A percentile compares a stretch with the other conserved stretches of the same genome.
phyloP scores from a whole-genome alignment of 768 basidiomycete genomes.

The Suillus sp. region DNA sequence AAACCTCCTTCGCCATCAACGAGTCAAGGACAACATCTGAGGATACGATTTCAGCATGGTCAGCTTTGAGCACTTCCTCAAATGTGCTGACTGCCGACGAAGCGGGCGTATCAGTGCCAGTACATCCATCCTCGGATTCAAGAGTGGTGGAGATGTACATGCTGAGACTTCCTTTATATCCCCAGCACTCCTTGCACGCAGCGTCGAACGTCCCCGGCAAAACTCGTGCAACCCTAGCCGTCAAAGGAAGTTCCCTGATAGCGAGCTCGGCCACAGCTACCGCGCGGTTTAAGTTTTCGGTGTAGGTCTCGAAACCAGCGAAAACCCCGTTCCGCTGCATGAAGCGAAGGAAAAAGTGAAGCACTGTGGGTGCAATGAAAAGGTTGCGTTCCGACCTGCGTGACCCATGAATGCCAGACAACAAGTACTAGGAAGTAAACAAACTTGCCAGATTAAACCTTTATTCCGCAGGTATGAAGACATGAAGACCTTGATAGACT shows the following conservation, averaged over 20 bases:
- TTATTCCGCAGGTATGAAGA: constrained; percentile 66
- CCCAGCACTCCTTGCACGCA: constrained; percentile 55
- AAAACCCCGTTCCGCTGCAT: constrained; percentile 46
- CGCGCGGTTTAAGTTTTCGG: constrained; percentile 43
- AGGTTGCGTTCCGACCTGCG: constrained; percentile 47
- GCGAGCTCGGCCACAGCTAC: constrained; percentile 44
- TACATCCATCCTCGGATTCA: neutral
- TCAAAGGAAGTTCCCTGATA: constrained; percentile 43
- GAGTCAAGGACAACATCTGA: constrained; percentile 30
- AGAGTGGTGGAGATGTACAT: constrained; percentile 21
- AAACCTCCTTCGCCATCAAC: constrained; percentile 27
- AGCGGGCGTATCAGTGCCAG: neutral
- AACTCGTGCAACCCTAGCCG: constrained; percentile 38
- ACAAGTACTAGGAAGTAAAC: neutral
- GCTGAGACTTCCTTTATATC: constrained; percentile 38
- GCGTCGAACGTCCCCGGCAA: constrained; percentile 48
- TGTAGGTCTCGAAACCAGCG: constrained; percentile 28
- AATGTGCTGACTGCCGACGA: constrained; percentile 26
- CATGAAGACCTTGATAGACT: constrained; percentile 63
- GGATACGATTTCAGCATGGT: constrained; percentile 31
- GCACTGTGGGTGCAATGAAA: constrained; percentile 42
- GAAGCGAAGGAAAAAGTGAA: constrained; percentile 49
- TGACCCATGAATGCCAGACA: constrained; percentile 15
- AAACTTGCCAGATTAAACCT: constrained; percentile 63
- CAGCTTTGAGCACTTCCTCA: constrained; percentile 41